These are phyloP conservation scores for Blepharisma stoltei DNA, from an alignment of 73 alveolate species.

Conservation along the genomic window DNA sequence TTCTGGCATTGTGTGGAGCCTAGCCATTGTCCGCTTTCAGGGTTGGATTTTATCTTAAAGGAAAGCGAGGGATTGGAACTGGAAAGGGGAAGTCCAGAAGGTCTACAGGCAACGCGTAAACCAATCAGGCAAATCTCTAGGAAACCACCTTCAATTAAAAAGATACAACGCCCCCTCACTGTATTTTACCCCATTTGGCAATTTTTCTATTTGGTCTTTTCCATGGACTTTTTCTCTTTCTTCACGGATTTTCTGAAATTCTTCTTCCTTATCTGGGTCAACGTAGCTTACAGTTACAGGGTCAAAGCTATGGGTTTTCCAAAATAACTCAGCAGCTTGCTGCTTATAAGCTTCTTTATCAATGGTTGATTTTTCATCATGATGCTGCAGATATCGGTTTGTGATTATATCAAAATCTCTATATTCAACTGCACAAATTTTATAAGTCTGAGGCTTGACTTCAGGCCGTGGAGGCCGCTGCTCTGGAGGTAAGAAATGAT, in stretches of 20 bases:
- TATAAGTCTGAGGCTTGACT: conserved; percentile 38
- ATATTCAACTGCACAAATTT: conserved; percentile 52
- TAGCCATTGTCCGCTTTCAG: too few relatives aligned
- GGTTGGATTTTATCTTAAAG: too few relatives aligned
- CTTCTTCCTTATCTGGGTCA: conserved; percentile 79
- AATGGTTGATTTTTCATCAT: conserved; percentile 70
- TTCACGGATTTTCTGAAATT: conserved; percentile 38
- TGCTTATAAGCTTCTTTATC: conserved; percentile 75
- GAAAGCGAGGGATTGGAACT: too few relatives aligned
- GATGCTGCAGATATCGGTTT: conserved; percentile 63
- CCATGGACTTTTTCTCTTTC: conserved; percentile 73
- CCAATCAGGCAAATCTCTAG: too few relatives aligned
- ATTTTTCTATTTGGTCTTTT: conserved; percentile 65
- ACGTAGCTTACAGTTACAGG: conserved; percentile 66
- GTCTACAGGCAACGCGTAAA: too few relatives aligned
- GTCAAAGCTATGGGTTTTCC: conserved; percentile 83
- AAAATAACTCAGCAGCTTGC: conserved; percentile 84
- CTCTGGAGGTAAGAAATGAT: conserved; percentile 83
- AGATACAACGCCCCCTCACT: conserved; percentile 74
- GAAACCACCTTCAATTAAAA: too few relatives aligned
- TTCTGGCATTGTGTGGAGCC: too few relatives aligned
- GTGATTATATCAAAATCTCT: conserved; percentile 87
- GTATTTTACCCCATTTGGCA: conserved; percentile 77
- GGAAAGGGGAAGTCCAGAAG: too few relatives aligned
- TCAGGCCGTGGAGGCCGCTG: conserved; percentile 65